phyloP scores from a whole-genome alignment of 176 grass and related monocot genomes.

The Cymbopogon citratus region DNA sequence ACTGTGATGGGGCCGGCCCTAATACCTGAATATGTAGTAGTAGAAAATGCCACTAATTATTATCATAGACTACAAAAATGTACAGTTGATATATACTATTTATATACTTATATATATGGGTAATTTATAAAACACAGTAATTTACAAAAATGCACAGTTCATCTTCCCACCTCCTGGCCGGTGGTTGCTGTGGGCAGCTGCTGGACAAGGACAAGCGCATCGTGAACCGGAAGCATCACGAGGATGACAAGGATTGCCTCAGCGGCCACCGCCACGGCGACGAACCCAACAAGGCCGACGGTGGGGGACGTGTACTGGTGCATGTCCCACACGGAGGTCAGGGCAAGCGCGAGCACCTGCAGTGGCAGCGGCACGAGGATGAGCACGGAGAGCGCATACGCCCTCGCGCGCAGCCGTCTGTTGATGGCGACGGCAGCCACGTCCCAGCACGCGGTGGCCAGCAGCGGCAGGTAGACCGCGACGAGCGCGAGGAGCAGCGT shows the following conservation, averaged over 20 bases:
- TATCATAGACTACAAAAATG: background rate
- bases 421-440: constrained; percentile 43
- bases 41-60: background rate
- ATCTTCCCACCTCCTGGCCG: background rate
- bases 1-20: too few species aligned
- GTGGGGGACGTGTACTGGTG: constrained; percentile 7
- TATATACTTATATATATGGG: background rate
- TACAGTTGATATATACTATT: background rate
- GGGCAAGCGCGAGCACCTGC: constrained; percentile 33
- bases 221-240: constrained; percentile 32
- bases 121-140: background rate
- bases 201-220: constrained; percentile 18
- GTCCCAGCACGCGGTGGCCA: constrained; percentile 35
- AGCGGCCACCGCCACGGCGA: background rate
- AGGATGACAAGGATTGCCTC: constrained; percentile 25
- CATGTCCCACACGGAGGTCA: constrained; percentile 23
- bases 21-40: too few species aligned
- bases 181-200: background rate
- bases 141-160: too few species aligned
- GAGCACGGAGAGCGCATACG: constrained; percentile 26
- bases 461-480: constrained; percentile 29
- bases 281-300: constrained; percentile 3
- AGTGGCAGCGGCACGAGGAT: constrained; percentile 23
- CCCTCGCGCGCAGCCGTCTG: constrained; percentile 20
- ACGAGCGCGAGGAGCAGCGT: constrained; percentile 27